A percentile compares a stretch with the other conserved stretches of the same genome.
Conservation (phyloP, 139 green algal genomes). For the Tetradesmus obliquus region DNA sequence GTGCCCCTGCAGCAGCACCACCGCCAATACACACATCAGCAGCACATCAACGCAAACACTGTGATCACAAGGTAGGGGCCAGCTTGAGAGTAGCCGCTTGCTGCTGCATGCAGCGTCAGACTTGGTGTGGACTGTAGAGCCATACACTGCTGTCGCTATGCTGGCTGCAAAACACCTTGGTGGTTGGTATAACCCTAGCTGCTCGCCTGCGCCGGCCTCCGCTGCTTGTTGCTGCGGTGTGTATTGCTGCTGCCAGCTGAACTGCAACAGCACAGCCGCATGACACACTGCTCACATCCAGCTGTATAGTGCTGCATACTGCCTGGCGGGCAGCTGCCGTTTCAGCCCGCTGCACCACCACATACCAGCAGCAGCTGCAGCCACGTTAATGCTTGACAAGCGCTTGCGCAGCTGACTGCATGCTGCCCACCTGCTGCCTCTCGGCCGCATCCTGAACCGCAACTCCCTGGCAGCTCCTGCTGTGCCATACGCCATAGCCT, state of each 20-base stretch:
- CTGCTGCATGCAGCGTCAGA: background rate
- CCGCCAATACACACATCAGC: background rate
- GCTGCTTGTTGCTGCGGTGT: background rate
- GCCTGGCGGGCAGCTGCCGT: background rate
- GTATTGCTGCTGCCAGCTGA: background rate
- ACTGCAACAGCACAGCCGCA: background rate
- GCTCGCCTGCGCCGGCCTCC: background rate
- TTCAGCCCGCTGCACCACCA: background rate
- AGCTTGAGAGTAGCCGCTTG: background rate
- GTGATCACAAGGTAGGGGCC: no score
- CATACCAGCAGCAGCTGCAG: background rate
- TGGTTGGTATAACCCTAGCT: background rate
- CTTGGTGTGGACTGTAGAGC: no score
- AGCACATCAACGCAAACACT: background rate
- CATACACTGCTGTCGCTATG: no score
- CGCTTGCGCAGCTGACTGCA: background rate
- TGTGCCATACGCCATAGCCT: conserved; percentile 25
- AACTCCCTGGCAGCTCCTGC: conserved; percentile 17
- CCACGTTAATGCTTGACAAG: background rate
- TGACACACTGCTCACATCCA: background rate
- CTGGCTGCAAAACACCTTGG: no score
- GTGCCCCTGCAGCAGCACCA: conserved; percentile 14
- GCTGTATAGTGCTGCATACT: background rate
- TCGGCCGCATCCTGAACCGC: background rate
- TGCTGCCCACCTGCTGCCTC: conserved; percentile 14